These are phyloP conservation scores for Aspergillus ibericus DNA, from an alignment of 2,329 filamentous ascomycete genomes.

Conservation along the genomic window DNA sequence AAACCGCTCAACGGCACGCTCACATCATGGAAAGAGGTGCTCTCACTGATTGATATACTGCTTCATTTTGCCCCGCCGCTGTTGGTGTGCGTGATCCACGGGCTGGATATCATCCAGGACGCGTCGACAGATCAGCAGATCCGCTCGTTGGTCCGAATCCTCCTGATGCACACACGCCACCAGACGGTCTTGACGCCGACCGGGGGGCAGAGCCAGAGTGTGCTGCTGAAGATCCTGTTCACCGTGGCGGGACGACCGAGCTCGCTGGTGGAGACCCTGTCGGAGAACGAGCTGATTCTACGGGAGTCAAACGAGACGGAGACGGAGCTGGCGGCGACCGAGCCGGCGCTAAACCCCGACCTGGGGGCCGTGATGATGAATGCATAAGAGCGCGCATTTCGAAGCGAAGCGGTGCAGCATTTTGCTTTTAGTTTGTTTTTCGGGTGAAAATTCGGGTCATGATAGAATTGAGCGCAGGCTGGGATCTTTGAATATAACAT, in stretches of 20 bases:
- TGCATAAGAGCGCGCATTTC: conserved; percentile 24
- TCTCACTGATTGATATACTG: conserved; percentile 38
- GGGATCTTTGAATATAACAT: conserved; percentile 20
- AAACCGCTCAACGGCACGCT: conserved; percentile 36
- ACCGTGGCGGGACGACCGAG: conserved; percentile 34
- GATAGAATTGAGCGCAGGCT: conserved; percentile 21
- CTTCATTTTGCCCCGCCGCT: conserved; percentile 38
- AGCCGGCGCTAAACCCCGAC: conserved; percentile 28
- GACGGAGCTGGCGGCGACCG: conserved; percentile 18
- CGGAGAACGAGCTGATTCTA: conserved; percentile 33
- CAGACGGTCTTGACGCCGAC: conserved; percentile 17
- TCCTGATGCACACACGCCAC: conserved; percentile 35
- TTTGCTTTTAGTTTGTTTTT: conserved; percentile 8
- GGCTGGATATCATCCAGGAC: conserved; percentile 35
- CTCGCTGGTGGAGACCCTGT: conserved; percentile 33
- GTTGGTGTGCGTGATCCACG: conserved; percentile 39
- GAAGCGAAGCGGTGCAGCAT: not conserved
- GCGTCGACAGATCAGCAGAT: conserved; percentile 34
- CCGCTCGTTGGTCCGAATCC: conserved; percentile 33
- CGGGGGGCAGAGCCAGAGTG: conserved; percentile 22
- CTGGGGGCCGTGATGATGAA: conserved; percentile 35
- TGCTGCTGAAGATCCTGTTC: conserved; percentile 39
- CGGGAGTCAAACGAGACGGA: conserved; percentile 26
- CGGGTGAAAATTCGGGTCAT: conserved; percentile 16
- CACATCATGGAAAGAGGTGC: conserved; percentile 35